phyloP scores from a whole-genome alignment of 192 early-diverging fungal genomes.

The Rhizoclosmatium sp. region DNA sequence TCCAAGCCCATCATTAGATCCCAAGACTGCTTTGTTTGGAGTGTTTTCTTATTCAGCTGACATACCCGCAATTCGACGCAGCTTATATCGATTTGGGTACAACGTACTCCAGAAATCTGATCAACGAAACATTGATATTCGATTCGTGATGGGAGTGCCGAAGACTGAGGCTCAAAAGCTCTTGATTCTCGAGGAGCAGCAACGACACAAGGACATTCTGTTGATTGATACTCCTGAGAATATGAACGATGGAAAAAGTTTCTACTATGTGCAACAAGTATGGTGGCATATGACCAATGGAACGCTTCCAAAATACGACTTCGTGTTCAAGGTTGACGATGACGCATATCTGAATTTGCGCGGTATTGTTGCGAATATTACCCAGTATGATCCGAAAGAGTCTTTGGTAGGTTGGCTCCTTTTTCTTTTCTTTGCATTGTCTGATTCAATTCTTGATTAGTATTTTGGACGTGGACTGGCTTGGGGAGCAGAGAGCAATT shows the following conservation, averaged over 20 bases:
- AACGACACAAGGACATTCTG: background rate
- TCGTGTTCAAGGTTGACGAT: background rate
- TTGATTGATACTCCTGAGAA: background rate
- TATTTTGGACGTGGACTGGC: too few species aligned
- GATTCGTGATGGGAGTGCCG: background rate
- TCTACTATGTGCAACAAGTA: background rate
- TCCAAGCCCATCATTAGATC: too few species aligned
- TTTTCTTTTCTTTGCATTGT: too few species aligned
- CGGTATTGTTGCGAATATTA: too few species aligned
- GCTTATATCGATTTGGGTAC: background rate
- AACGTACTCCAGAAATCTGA: background rate
- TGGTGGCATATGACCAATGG: background rate
- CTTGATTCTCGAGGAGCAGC: background rate
- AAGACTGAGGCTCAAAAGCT: too few species aligned
- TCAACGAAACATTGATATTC: background rate
- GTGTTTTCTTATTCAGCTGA: too few species aligned
- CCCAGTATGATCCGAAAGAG: too few species aligned
- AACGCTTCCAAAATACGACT: background rate
- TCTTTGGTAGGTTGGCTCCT: too few species aligned
- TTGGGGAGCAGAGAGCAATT: too few species aligned
- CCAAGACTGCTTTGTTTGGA: too few species aligned
- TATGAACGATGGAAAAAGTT: background rate
- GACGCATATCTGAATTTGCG: background rate
- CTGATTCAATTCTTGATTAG: too few species aligned
- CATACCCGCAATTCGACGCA: background rate